Conservation (phyloP, 305 asterid species). For the Fraxinus dipetala region DNA sequence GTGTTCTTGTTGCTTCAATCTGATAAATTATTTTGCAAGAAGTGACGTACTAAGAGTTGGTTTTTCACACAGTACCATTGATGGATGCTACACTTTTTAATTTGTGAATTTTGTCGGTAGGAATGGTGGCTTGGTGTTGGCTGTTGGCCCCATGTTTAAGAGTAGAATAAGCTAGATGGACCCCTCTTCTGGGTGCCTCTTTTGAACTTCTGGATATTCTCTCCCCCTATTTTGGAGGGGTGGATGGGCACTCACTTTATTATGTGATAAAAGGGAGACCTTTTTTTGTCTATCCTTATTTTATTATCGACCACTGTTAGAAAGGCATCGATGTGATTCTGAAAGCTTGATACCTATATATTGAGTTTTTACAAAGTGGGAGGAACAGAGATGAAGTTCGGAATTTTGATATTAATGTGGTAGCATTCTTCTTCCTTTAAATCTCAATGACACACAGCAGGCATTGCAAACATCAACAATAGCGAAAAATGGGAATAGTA, state of each 20-base stretch:
- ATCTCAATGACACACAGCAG: background rate
- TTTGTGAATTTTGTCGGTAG: background rate
- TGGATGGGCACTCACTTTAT: background rate
- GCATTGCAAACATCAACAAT: background rate
- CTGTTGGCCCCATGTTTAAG: background rate
- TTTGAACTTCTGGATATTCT: background rate
- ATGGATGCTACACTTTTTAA: background rate
- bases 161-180: background rate
- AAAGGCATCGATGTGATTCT: background rate
- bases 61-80: background rate
- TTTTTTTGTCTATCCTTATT: background rate
- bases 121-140: background rate
- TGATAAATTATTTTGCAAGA: background rate
- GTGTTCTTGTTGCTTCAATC: conserved; percentile 6
- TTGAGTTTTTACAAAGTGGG: background rate
- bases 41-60: conserved; percentile 1
- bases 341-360: background rate
- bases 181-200: background rate
- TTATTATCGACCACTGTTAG: background rate
- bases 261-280: background rate
- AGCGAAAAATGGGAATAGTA: background rate
- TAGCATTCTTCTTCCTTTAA: background rate
- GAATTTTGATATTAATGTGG: background rate
- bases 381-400: background rate
- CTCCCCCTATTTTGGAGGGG: background rate